phyloP scores from a whole-genome alignment of 2,329 filamentous ascomycete species.

The Teratosphaeriaceae sp. region DNA sequence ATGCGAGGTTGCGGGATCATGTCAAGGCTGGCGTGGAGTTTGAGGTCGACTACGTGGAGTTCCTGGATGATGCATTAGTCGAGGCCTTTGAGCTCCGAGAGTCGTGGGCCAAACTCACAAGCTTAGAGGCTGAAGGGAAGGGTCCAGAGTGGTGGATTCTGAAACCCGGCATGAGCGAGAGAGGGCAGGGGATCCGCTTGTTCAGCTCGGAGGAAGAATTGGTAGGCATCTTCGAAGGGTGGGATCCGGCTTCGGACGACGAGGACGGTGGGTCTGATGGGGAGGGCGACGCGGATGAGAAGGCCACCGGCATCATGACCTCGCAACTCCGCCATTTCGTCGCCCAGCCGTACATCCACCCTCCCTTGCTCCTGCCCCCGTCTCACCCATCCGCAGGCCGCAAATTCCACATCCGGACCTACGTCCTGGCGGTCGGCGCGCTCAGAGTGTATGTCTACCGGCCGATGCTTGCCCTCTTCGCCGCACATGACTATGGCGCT shows the following conservation, averaged over 20 bases:
- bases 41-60: constrained; percentile 94
- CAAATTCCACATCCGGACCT: constrained; percentile 94
- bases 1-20: constrained; percentile 59
- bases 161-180: constrained; percentile 95
- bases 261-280: no score
- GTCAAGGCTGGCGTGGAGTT: constrained; percentile 78
- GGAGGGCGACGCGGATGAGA: constrained; percentile 23
- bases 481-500: constrained; percentile 58
- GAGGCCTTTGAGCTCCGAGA: constrained; percentile 78
- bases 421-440: constrained; percentile 74
- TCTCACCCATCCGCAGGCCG: constrained; percentile 49
- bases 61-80: constrained; percentile 84
- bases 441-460: constrained; percentile 80
- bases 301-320: constrained; percentile 61
- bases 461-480: constrained; percentile 90
- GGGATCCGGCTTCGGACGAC: constrained; percentile 70
- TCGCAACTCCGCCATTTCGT: constrained; percentile 94
- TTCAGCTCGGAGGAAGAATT: constrained; percentile 82
- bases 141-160: constrained; percentile 97
- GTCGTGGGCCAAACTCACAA: constrained; percentile 64
- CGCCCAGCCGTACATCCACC: constrained; percentile 89
- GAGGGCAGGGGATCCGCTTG: constrained; percentile 84
- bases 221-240: constrained; percentile 82
- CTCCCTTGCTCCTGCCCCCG: constrained; percentile 61
- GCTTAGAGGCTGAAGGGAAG: constrained; percentile 25